Conservation (phyloP, 1,284 basidiomycete genomes). For the Anthracocystis panici-leucophaei region DNA sequence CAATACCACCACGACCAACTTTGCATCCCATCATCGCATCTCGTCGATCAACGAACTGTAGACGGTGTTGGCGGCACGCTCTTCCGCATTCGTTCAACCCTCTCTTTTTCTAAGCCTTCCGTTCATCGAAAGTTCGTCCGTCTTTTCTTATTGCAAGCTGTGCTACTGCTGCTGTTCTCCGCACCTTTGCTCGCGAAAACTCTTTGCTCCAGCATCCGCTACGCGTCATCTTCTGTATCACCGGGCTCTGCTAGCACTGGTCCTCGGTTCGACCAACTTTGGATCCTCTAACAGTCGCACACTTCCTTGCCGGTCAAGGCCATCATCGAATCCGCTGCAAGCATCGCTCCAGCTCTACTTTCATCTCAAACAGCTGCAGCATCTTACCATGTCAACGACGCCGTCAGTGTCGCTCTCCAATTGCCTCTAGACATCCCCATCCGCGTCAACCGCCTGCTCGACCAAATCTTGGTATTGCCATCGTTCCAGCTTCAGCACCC, state of each 20-base stretch:
- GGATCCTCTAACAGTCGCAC: background rate
- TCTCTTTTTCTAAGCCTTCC: background rate
- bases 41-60: background rate
- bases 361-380: conserved; percentile 5
- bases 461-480: background rate
- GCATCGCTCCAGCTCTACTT: background rate
- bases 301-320: conserved; percentile 20
- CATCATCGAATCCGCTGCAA: background rate
- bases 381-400: conserved; percentile 15
- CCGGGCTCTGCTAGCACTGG: background rate
- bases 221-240: background rate
- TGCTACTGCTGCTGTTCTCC: background rate
- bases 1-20: background rate
- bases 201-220: background rate
- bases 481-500: background rate
- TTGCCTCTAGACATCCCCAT: conserved; percentile 1
- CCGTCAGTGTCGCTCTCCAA: conserved; percentile 10
- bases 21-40: background rate
- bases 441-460: background rate
- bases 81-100: background rate
- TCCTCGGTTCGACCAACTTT: no score
- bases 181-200: background rate
- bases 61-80: background rate
- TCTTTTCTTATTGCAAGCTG: background rate
- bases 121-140: background rate